phyloP scores from a whole-genome alignment of 2,329 filamentous ascomycete genomes.

The Fusarium guadeloupense region DNA sequence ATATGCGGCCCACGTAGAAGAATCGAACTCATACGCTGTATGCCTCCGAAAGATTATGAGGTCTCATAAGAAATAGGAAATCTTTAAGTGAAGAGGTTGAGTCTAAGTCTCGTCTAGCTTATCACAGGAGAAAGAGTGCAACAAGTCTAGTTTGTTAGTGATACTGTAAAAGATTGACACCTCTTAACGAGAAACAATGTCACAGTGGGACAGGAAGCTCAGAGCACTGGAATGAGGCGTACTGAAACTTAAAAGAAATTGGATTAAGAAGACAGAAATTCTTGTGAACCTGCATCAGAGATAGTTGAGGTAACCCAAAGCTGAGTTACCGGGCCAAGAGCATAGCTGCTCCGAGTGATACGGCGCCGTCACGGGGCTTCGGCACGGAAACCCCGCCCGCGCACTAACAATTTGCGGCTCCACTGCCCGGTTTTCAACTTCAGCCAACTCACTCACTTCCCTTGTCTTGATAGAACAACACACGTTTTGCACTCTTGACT shows the following conservation, averaged over 20 bases:
- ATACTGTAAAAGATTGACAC: background rate
- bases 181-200: background rate
- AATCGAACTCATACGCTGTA: background rate
- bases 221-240: background rate
- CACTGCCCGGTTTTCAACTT: constrained; percentile 20
- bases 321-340: constrained; percentile 1
- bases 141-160: background rate
- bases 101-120: background rate
- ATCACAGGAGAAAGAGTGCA: background rate
- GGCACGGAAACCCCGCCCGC: constrained; percentile 22
- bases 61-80: background rate
- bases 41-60: background rate
- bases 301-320: background rate
- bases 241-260: background rate
- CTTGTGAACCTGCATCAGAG: background rate
- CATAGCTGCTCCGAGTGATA: constrained; percentile 15
- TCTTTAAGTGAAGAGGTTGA: background rate
- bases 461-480: background rate
- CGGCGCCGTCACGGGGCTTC: constrained; percentile 26
- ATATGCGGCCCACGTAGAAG: constrained; percentile 1
- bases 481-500: constrained; percentile 1
- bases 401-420: constrained; percentile 17
- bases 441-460: constrained; percentile 5
- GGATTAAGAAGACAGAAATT: background rate
- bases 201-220: background rate